Base-by-base conservation (phyloP, 73 alveolate genomes). In the Halteria grandinella region DNA sequence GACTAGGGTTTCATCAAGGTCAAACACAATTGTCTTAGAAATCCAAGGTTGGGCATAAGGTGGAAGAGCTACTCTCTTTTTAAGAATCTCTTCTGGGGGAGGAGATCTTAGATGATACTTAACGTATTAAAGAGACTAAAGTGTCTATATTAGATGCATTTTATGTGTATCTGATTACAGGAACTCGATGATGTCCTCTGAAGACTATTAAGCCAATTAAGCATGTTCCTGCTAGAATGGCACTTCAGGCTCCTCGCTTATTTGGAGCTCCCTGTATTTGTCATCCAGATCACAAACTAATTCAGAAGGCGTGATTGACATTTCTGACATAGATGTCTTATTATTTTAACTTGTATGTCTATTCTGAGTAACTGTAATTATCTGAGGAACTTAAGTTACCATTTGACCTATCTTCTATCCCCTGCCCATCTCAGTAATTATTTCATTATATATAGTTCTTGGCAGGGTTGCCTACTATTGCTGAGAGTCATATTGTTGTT, bases 1-100 rank as follows among this genome's bases (percentile, higher is more conserved):
- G 21, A 72, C 81, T 62, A 72, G 25, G 24, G 86, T 72, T 60
- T 72, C 86, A 62, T 72, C 86, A 15, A 72, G 79, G 31, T 72
- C 86, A 59, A 83, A 77, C 18, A 83, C 60, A 6, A 79, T 23
- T n/a, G 82, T 49, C 63, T 84, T 84, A 20, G 43, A 45, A 45
- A 66, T 74, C 29, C 52, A 40, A 57, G 53, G 49, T 41, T 54
- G 54, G 34, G 69, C 12, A 41, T 27, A 24, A 21, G 10, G 37
- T 32, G 86, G 86, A 20, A 54, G 66, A 14, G 29, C n/a, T 17
- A 31, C 77, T 4, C 44, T 25, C 53, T 51, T 57, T 27, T 20
- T 10, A 21, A 7, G 3, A 12, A 57, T 32, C 21, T 57, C 15
- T 4, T 57, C 55, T 15, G 8, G 21, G 32, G 50, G 7, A 10